Evolutionary conservation across 176 grass and related monocot species (phyloP).

Genomic region (Aegilops speltoides): DNA sequence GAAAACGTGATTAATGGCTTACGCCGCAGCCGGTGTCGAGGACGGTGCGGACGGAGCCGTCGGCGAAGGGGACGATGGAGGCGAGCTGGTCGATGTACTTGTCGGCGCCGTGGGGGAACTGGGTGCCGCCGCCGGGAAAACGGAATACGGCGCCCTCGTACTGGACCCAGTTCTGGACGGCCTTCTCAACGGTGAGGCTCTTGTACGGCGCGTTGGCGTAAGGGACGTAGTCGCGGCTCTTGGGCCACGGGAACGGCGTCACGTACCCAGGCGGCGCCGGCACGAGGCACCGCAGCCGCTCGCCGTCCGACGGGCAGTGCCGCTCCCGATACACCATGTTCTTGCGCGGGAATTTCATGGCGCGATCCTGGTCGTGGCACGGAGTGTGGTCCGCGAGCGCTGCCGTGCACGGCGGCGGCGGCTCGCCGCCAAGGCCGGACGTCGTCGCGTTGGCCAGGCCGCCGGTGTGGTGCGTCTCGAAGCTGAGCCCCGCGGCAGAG

Average conservation of each 20-base stretch:
- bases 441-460: background rate
- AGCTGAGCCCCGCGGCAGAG: constrained; percentile 33
- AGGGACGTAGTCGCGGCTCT: constrained; percentile 75
- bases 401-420: constrained; percentile 42
- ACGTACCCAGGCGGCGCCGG: constrained; percentile 71
- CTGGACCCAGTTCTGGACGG: constrained; percentile 91
- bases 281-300: constrained; percentile 77
- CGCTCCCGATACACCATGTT: constrained; percentile 95
- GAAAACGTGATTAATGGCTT: background rate
- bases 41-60: constrained; percentile 72
- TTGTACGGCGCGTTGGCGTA: constrained; percentile 96
- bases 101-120: constrained; percentile 80
- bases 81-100: constrained; percentile 82
- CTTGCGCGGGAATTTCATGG: constrained; percentile 74
- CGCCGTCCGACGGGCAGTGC: constrained; percentile 66
- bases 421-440: background rate
- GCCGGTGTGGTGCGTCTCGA: constrained; percentile 61
- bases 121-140: constrained; percentile 90
- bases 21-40: constrained; percentile 93
- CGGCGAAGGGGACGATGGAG: constrained; percentile 63
- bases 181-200: constrained; percentile 95
- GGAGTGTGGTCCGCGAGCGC: constrained; percentile 83
- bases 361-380: constrained; percentile 82
- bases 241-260: constrained; percentile 87
- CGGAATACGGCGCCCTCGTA: constrained; percentile 69